Evolutionary conservation across 225 moss, liverwort and hornwort genomes (phyloP), one percentile per base, ranked within the genome.

Genomic region (Straminergon stramineum): DNA sequence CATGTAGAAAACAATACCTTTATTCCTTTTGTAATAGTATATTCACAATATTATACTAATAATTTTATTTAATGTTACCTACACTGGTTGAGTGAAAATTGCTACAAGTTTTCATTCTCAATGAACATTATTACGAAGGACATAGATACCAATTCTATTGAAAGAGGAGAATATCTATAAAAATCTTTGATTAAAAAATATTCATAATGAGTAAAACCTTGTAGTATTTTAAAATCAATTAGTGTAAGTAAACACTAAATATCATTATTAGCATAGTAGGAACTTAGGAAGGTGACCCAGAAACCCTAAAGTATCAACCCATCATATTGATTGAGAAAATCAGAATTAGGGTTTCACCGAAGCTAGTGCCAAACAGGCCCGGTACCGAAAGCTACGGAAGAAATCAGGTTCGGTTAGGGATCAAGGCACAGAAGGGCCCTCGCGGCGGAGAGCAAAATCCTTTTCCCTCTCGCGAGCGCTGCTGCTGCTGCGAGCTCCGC

Each of bases 381-480:
- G 61, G 61, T 43, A 60, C 41, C 81, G 60, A 81, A 32, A 61
- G 20, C 43, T 43, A 28, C 13, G 12, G 12, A 28, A 5, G 20
- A 60, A 17, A 41, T 41, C 6, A 61, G 81, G 61, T 4, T 81
- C 81, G 61, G 43, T 61, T 61, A 81, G 81, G 81, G 81, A 4
- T 81, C 81, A 61, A 43, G 43, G 30, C 4, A 81, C 61, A 39
- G 12, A 81, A 81, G 81, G 61, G 41, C 5, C 43, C 43, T 81
- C 61, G 31, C 43, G 61, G 61, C 81, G 61, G 0, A 3, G 0
- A 3, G 2, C 0, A 1, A 1, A 8, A 21, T 61, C 61, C 20
- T 81, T 81, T 61, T 43, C 20, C 2, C 30, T 81, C 13, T 3
- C 81, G 81, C 81, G 31, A 61, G 61, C 81, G 30, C 14, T 81